Base-by-base conservation (phyloP, 202 grass and related monocot genomes). In the Brachypodium distachyon region DNA sequence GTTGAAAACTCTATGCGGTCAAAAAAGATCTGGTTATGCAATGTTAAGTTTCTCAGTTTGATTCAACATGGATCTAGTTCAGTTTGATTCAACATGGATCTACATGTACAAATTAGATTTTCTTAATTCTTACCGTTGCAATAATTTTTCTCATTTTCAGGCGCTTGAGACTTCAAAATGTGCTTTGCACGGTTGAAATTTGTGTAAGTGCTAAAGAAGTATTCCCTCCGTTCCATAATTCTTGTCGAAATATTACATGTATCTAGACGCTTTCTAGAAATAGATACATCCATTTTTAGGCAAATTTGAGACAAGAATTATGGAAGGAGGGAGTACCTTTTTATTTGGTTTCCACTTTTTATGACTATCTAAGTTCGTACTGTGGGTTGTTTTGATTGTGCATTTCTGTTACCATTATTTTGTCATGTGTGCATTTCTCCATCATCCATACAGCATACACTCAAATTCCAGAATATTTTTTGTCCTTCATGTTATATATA, bases 141-240 rank as follows among this genome's bases (percentile, higher is more conserved):
- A 71, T 32, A n/a, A n/a, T 52, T 36, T 52, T 51, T 32, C 69
- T 79, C 82, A 40, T 88, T 82, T 98, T 59, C 80, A 98, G 95
- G 81, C 85, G 79, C 39, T 70, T 94, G 82, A 90, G 79, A 84
- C 43, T 98, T 40, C 95, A 90, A 78, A 94, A 83, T 78, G 95
- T 94, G 55, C 85, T 98, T 90, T 98, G 91, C 80, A 69, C 66
- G 28, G 17, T 67, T 47, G 95, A 95, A 85, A 80, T 83, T 83
- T 91, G 72, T 92, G 95, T 98, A 92, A 88, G 95, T 83, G 40
- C 28, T 80, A 61, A 79, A 58, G 12, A n/a, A n/a, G n/a, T n/a
- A n/a, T n/a, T n/a, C n/a, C n/a, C n/a, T n/a, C n/a, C n/a, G n/a
- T n/a, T n/a, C n/a, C n/a, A n/a, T n/a, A n/a, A n/a, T n/a, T n/a